phyloP scores from a whole-genome alignment of 2,329 filamentous ascomycete species.

The Fusarium begoniae region DNA sequence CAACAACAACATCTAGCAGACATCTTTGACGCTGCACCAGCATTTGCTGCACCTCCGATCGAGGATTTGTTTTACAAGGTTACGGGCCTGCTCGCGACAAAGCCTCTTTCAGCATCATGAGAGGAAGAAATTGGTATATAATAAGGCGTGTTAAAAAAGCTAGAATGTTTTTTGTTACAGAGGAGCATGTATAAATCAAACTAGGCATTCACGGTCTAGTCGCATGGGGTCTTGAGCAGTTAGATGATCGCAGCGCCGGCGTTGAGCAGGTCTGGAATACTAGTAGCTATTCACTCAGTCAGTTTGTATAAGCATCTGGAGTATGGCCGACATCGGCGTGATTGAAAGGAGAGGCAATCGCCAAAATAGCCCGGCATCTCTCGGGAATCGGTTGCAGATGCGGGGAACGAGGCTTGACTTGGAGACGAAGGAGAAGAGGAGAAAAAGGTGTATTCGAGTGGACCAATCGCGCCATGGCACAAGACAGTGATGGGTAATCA shows the following conservation, averaged over 20 bases:
- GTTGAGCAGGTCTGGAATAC: slow-evolving; percentile 30
- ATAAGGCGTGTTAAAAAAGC: slow-evolving; percentile 16
- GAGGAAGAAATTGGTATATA: slow-evolving; percentile 21
- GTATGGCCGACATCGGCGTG: slow-evolving; percentile 23
- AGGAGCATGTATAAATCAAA: slow-evolving; percentile 27
- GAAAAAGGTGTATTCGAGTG: slow-evolving; percentile 30
- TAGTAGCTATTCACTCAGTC: slow-evolving; percentile 6
- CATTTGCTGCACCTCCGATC: slow-evolving; percentile 75
- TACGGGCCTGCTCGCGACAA: slow-evolving; percentile 66
- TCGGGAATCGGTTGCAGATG: slow-evolving; percentile 25
- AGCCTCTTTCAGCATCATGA: slow-evolving; percentile 52
- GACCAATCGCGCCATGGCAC: slow-evolving; percentile 50
- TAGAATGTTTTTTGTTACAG: slow-evolving; percentile 14
- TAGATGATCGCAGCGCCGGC: slow-evolving; percentile 24
- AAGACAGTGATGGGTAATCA: slow-evolving; percentile 36
- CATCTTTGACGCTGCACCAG: slow-evolving; percentile 75
- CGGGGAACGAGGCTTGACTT: slow-evolving; percentile 24
- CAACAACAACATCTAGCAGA: slow-evolving; percentile 73
- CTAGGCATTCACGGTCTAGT: slow-evolving; percentile 25
- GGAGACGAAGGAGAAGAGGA: slow-evolving; percentile 17
- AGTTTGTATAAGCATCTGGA: slow-evolving; percentile 1
- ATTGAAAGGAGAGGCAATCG: slow-evolving; percentile 26
- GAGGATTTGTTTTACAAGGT: slow-evolving; percentile 82
- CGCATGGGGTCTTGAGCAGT: slow-evolving; percentile 9
- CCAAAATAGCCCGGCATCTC: slow-evolving; percentile 18